phyloP scores from a whole-genome alignment of 1,284 basidiomycete genomes.

The Schizophyllum commune region DNA sequence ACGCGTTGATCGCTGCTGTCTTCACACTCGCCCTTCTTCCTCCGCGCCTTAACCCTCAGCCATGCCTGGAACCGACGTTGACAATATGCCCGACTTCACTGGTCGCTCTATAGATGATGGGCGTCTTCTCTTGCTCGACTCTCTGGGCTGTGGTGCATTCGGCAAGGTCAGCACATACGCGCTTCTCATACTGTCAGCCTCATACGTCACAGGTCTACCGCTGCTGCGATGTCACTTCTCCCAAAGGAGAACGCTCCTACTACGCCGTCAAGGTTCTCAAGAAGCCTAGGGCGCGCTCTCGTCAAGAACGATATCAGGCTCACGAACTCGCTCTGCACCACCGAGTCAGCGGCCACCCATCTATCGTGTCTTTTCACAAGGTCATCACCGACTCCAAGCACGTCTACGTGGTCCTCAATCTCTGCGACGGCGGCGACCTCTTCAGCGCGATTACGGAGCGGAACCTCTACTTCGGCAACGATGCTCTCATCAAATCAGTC shows the following conservation, averaged over 20 bases:
- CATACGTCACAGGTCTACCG: constrained; percentile 77
- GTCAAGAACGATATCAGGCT: constrained; percentile 27
- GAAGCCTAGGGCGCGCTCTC: constrained; percentile 25
- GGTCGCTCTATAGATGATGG: constrained; percentile 42
- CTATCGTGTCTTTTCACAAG: constrained; percentile 75
- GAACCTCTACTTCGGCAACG: constrained; percentile 38
- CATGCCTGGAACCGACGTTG: constrained; percentile 29
- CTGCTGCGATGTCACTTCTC: constrained; percentile 43
- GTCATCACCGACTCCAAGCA: constrained; percentile 51
- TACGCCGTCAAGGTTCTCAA: constrained; percentile 66
- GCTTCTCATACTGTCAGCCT: constrained; percentile 47
- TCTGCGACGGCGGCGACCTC: constrained; percentile 54
- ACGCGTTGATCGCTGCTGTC: not conserved
- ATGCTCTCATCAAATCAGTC: constrained; percentile 49
- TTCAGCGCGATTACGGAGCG: constrained; percentile 41
- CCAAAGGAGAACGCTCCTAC: constrained; percentile 28
- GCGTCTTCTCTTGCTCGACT: constrained; percentile 54
- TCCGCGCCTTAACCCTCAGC: not conserved
- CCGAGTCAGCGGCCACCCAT: constrained; percentile 63
- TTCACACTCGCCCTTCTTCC: constrained; percentile 14
- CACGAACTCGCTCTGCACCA: constrained; percentile 56
- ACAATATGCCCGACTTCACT: constrained; percentile 42
- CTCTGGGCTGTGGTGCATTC: constrained; percentile 62
- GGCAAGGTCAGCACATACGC: constrained; percentile 16
- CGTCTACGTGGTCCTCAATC: constrained; percentile 50